phyloP scores from a whole-genome alignment of 169 alveolate species.

The Pseudocohnilembus persalinus region DNA sequence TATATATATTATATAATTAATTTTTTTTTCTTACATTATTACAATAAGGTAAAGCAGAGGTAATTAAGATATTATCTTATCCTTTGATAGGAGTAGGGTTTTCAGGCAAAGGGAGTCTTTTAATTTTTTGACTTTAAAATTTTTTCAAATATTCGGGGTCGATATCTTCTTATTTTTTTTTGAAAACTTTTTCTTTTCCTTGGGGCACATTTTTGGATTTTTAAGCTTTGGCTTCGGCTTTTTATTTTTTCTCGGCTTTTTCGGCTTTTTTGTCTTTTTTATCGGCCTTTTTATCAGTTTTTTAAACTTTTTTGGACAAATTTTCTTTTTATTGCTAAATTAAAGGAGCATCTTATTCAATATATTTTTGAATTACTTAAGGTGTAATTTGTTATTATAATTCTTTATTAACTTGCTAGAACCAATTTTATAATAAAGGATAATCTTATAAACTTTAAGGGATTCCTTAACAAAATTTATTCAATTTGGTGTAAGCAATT shows the following conservation, averaged over 20 bases:
- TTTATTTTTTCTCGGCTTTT: conserved; percentile 17
- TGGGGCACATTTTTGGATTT: conserved; percentile 40
- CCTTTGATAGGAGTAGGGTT: conserved; percentile 52
- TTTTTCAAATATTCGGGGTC: conserved; percentile 28
- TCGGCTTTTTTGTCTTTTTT: conserved; percentile 30
- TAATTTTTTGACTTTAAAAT: conserved; percentile 47
- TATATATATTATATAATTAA: no score
- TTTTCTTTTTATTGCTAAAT: neutral
- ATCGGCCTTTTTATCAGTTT: neutral
- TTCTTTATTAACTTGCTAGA: no score
- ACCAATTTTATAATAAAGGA: neutral
- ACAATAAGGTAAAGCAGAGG: conserved; percentile 89
- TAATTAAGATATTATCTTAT: conserved; percentile 75
- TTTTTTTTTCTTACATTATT: conserved; percentile 77
- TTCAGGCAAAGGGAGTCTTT: conserved; percentile 57
- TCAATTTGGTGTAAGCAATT: conserved; percentile 3
- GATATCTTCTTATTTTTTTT: conserved; percentile 32
- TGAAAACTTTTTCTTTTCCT: conserved; percentile 33
- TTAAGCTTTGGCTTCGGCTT: conserved; percentile 11
- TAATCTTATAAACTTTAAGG: neutral
- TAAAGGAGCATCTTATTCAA: neutral
- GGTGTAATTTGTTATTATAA: neutral
- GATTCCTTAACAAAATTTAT: conserved; percentile 12
- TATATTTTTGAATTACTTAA: neutral
- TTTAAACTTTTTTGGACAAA: neutral